Evolutionary conservation across 371 early-diverging fungal genomes (phyloP).

Genomic region (Coemansia sp.): DNA sequence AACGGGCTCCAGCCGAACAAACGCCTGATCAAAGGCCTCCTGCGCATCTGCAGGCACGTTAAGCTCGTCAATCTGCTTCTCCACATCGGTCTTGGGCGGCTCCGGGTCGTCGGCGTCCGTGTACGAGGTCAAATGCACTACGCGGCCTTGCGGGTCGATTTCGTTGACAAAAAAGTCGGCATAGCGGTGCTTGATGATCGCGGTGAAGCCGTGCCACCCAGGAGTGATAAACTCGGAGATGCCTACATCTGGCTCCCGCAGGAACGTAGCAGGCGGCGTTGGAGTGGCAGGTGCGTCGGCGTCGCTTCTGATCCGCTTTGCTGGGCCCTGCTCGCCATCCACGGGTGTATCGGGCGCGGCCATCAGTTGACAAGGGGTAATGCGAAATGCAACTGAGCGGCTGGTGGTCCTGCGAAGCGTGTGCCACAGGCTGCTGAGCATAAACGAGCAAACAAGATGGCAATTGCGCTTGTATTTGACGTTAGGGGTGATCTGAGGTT

Average conservation of each 20-base stretch:
- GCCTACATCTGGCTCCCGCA: constrained; percentile 70
- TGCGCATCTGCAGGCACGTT: constrained; percentile 39
- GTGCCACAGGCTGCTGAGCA: background rate
- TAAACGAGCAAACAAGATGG: background rate
- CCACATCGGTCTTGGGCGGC: constrained; percentile 22
- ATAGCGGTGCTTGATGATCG: constrained; percentile 50
- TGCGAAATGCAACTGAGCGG: background rate
- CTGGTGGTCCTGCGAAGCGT: background rate
- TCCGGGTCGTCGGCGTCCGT: constrained; percentile 31
- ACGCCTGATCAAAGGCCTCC: constrained; percentile 45
- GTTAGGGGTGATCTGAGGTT: too few relatives aligned
- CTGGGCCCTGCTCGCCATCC: constrained; percentile 3
- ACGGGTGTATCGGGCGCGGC: background rate
- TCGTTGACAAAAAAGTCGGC: constrained; percentile 95
- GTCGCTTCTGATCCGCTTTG: constrained; percentile 9
- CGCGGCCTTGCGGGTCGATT: constrained; percentile 73
- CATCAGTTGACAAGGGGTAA: background rate
- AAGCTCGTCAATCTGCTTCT: constrained; percentile 20
- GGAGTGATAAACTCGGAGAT: constrained; percentile 77
- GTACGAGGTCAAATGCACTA: constrained; percentile 55
- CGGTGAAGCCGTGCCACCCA: constrained; percentile 56
- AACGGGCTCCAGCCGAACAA: constrained; percentile 50
- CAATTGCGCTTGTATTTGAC: too few relatives aligned
- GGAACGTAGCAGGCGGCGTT: background rate
- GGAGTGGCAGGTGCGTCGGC: background rate